Base-by-base conservation (phyloP, 441 rosid species). In the Pelargonium myrrhifolium region DNA sequence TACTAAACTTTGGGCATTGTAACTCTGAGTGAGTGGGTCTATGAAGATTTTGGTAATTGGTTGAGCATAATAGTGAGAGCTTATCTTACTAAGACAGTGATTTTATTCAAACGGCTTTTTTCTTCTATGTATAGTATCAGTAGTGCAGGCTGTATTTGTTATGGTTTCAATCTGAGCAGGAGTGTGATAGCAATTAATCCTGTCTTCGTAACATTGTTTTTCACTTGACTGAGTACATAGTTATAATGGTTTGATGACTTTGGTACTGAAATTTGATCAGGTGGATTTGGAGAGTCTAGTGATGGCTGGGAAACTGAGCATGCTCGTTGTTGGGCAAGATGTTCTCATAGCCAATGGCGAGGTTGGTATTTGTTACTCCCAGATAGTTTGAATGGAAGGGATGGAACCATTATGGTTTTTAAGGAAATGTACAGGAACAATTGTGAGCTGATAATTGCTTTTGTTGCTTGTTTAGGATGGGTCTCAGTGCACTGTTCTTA, bases 261-360 rank as follows among this genome's bases (percentile, higher is more conserved):
- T 39, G 10, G 17, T 58, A 35, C 49, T 53, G 67, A 24, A 31
- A 28, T 22, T 69, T 55, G 58, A 28, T 65, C 80, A 85, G 89
- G 84, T 85, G 76, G 88, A 85, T 74, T 77, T 84, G 77, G 92
- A 87, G 76, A 84, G 70, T 75, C 77, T 85, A 40, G 74, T 82
- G 71, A 77, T 85, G 87, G 45, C 76, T 55, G 86, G 88, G 42
- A 77, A 79, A 39, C 65, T 82, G 66, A 82, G 61, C 70, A 78
- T 87, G 51, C 69, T 81, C 62, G 80, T 85, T 64, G 80, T 85
- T 59, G 89, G 89, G 45, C 81, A 85, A 77, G 88, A 87, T 69
- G 69, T 85, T 26, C 88, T 85, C 58, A 75, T 59, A 72, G 74
- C 74, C 45, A 78, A 72, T 59, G 70, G 56, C 10, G 82, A 82